Conservation (phyloP, 164 flowering plant species). For the Aristolochia fimbriata region DNA sequence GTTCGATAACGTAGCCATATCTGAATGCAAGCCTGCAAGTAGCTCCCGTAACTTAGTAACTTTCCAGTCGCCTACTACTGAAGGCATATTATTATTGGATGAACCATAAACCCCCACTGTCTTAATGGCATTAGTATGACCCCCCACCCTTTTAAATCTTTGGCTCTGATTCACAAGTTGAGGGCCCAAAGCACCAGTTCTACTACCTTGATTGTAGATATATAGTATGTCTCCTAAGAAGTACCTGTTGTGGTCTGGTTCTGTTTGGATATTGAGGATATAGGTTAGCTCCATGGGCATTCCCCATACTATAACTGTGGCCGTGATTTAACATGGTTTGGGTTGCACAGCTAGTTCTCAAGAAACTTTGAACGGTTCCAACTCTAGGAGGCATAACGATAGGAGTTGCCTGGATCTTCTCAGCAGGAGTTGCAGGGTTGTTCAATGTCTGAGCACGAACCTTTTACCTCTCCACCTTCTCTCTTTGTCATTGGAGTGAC, state of each 20-base stretch:
- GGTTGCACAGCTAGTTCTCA: conserved; percentile 13
- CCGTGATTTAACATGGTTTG: conserved; percentile 18
- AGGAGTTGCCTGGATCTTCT: conserved; percentile 12
- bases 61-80: neutral
- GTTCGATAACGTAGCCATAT: conserved; percentile 4
- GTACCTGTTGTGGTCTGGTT: conserved; percentile 1
- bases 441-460: conserved; percentile 25
- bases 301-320: conserved; percentile 13
- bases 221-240: neutral
- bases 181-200: conserved; percentile 12
- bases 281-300: conserved; percentile 15
- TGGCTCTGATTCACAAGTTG: conserved; percentile 12
- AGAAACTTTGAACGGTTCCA: conserved; percentile 19
- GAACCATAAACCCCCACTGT: conserved; percentile 7
- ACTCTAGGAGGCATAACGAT: conserved; percentile 5
- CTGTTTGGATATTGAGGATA: conserved; percentile 6
- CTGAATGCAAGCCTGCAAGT: conserved; percentile 5
- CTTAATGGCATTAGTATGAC: conserved; percentile 8
- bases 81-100: conserved; percentile 8
- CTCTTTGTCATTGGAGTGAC: conserved; percentile 81
- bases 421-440: conserved; percentile 8
- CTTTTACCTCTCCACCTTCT: conserved; percentile 52
- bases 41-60: conserved; percentile 12
- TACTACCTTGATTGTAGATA: conserved; percentile 16
- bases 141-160: conserved; percentile 22